A percentile compares a stretch with the other conserved stretches of the same genome.
These are phyloP conservation scores for Pelargonium nanum DNA, from an alignment of 345 rosid species.

Conservation along the genomic window DNA sequence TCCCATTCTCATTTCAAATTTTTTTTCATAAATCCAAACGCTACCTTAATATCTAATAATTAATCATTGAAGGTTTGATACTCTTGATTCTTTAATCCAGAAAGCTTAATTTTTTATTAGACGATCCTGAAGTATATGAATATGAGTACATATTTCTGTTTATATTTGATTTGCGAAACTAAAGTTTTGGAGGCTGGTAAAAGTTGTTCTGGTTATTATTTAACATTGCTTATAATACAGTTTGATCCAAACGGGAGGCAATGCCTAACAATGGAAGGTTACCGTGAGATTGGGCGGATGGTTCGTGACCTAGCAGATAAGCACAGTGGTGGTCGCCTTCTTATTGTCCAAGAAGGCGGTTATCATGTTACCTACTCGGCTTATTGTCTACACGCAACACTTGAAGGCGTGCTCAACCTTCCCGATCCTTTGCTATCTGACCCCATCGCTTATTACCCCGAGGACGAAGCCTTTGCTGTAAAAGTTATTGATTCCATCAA, in stretches of 20 bases:
- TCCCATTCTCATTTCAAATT: no score
- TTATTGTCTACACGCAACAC: constrained; percentile 75
- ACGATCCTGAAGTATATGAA: no score
- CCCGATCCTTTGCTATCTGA: constrained; percentile 40
- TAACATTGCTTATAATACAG: constrained; percentile 21
- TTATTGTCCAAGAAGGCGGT: constrained; percentile 89
- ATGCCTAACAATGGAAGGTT: constrained; percentile 77
- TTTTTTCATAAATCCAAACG: no score
- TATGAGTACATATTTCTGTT: background rate
- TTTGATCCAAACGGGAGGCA: constrained; percentile 92
- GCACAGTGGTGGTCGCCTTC: constrained; percentile 49
- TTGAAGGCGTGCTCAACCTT: constrained; percentile 73
- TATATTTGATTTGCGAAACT: background rate
- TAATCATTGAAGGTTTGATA: no score
- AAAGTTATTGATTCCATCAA: constrained; percentile 44
- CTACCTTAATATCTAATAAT: no score
- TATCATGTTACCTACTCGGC: constrained; percentile 85
- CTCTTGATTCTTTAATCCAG: no score
- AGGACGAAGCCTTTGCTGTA: constrained; percentile 52
- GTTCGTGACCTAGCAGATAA: constrained; percentile 35
- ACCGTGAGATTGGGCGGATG: constrained; percentile 50
- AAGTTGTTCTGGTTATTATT: background rate
- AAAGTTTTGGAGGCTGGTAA: background rate
- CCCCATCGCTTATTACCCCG: constrained; percentile 62
- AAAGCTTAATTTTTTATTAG: no score